phyloP scores from a whole-genome alignment of 2,329 filamentous ascomycete species.

The Sordariomycetes sp. region DNA sequence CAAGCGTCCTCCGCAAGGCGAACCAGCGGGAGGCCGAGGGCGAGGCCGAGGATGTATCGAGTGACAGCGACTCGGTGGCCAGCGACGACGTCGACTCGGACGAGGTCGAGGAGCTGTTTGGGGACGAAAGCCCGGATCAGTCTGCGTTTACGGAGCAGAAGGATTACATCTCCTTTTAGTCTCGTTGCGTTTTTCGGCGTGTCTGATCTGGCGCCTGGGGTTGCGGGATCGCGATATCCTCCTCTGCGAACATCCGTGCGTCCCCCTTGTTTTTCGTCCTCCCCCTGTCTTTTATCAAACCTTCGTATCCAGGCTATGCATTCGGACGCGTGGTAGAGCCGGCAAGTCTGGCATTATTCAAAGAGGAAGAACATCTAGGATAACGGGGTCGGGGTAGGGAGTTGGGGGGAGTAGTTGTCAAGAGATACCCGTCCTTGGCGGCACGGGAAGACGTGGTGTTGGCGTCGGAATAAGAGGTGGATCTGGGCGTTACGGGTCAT shows the following conservation, averaged over 20 bases:
- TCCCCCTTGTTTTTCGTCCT: not conserved
- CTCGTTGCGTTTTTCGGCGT: not conserved
- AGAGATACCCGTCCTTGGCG: conserved; percentile 1
- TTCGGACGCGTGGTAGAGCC: not conserved
- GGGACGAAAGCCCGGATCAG: conserved; percentile 37
- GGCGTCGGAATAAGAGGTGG: not conserved
- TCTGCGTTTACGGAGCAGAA: conserved; percentile 42
- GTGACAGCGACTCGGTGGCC: conserved; percentile 59
- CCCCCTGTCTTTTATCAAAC: not conserved
- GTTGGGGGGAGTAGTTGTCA: not conserved
- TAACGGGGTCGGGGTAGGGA: not conserved
- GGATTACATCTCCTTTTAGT: conserved; percentile 40
- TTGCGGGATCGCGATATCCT: not conserved
- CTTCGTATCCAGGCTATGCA: not conserved
- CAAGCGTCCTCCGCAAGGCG: conserved; percentile 63
- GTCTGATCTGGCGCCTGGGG: not conserved
- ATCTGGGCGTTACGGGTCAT: not conserved
- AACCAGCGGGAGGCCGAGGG: conserved; percentile 30
- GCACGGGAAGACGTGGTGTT: conserved; percentile 2
- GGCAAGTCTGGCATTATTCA: not conserved
- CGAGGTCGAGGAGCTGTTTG: conserved; percentile 52
- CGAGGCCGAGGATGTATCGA: conserved; percentile 59
- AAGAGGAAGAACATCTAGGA: not conserved
- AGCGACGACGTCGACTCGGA: conserved; percentile 74
- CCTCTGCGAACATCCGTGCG: not conserved